Evolutionary conservation across 2,329 filamentous ascomycete species (phyloP), one percentile per base, ranked within the genome.

Genomic region (Akanthomyces dipterigenus): DNA sequence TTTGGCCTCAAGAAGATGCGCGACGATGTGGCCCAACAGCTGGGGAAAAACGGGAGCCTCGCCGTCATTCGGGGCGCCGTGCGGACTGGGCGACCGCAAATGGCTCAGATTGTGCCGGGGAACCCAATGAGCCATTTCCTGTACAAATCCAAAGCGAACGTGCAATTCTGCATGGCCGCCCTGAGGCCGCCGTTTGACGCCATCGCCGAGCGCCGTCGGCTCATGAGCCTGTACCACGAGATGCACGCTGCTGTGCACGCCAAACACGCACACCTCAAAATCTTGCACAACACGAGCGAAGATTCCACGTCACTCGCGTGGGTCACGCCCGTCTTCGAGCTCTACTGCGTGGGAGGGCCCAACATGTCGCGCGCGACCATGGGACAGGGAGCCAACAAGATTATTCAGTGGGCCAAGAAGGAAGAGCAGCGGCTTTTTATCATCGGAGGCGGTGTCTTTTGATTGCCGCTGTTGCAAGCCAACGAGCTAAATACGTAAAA

Each of bases 391-490:
- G 93, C 93, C 38, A 96, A 95, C 71, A 88, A 89, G 75, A 86
- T 99, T 55, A 87, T 96, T 6, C 90, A 95, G 70, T 99, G 93
- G 93, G 88, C 93, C 1, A 88, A 90, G 70, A 82, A 87, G 66
- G 95, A 99, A 75, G 93, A 98, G 74, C 93, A 98, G 75, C 82
- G 95, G 62, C 78, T 98, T 6, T 99, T 99, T 71, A 96, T 99
- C 63, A 95, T 99, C 70, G 95, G 95, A 1, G 96, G 95, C n/a
- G 95, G 93, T 48, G 93, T 98, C 67, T 89, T 88, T 68, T 87
- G 49, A 60, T 53, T 53, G 40, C 49, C 57, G 56, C 46, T 36
- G 42, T 43, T 2, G 40, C 36, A 28, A 38, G 38, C 16, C 4
- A 38, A 18, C 8, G 31, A 34, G 31, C 31, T 45, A 54, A 16